Evolutionary conservation across 2,329 filamentous ascomycete genomes (phyloP).

Genomic region (Bimuria novae-zelandiae): DNA sequence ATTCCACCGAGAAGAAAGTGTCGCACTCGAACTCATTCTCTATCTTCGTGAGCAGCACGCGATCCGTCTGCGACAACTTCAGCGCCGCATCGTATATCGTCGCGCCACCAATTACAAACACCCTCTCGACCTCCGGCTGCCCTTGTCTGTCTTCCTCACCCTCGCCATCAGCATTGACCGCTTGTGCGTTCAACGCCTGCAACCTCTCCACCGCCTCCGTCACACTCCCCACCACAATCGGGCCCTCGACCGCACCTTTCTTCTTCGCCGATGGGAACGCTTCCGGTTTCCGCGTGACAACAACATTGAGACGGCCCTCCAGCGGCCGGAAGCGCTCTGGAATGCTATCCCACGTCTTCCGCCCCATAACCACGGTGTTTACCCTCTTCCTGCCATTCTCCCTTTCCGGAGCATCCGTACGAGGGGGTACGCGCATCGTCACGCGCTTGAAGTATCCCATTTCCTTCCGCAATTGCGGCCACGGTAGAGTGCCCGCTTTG

Average conservation of each 20-base stretch:
- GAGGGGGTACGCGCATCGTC: slow-evolving; percentile 65
- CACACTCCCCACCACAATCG: slow-evolving; percentile 65
- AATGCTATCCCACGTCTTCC: slow-evolving; percentile 95
- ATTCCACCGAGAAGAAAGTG: slow-evolving; percentile 69
- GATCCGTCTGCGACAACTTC: slow-evolving; percentile 58
- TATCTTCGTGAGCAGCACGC: slow-evolving; percentile 73
- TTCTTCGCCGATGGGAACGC: slow-evolving; percentile 16
- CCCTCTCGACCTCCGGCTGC: slow-evolving; percentile 25
- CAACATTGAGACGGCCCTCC: slow-evolving; percentile 77
- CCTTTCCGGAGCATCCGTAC: neutral
- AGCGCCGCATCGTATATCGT: slow-evolving; percentile 81
- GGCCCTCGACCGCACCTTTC: slow-evolving; percentile 33
- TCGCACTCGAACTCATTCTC: slow-evolving; percentile 74
- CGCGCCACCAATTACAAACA: slow-evolving; percentile 89
- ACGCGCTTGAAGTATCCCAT: slow-evolving; percentile 95
- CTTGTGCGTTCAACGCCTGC: slow-evolving; percentile 10
- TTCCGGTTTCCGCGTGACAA: slow-evolving; percentile 65
- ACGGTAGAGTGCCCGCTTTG: slow-evolving; percentile 76
- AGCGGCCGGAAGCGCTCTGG: slow-evolving; percentile 79
- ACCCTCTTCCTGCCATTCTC: slow-evolving; percentile 15
- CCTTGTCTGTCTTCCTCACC: neutral
- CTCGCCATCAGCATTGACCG: neutral
- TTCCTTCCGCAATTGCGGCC: slow-evolving; percentile 85
- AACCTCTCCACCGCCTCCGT: slow-evolving; percentile 9
- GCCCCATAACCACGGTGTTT: slow-evolving; percentile 89